Percentiles rank a stretch among this genome's conserved stretches.
These are phyloP conservation scores for Neobulgaria alba DNA, from an alignment of 2,329 filamentous ascomycete genomes.

Conservation along the genomic window DNA sequence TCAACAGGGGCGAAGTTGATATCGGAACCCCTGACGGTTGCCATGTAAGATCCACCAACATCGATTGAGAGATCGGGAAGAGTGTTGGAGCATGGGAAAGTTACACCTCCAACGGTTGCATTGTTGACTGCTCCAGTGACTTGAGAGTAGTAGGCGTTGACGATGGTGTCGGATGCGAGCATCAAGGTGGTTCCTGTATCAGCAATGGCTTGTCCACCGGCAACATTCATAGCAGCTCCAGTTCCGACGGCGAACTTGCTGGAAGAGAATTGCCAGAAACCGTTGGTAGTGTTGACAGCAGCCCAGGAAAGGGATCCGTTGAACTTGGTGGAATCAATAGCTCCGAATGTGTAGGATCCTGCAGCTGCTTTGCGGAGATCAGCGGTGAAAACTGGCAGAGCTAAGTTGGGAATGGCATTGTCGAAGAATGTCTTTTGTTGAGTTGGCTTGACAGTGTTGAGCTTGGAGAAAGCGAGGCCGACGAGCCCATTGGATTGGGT, in stretches of 20 bases:
- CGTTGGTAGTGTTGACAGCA: conserved; percentile 38
- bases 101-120: conserved; percentile 29
- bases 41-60: conserved; percentile 36
- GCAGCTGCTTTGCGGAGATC: conserved; percentile 38
- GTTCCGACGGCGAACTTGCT: conserved; percentile 37
- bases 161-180: conserved; percentile 30
- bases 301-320: conserved; percentile 44
- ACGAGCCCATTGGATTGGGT: conserved; percentile 48
- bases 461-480: conserved; percentile 43
- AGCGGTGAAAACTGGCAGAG: conserved; percentile 52
- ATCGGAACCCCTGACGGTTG: conserved; percentile 33
- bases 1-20: conserved; percentile 46
- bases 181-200: conserved; percentile 38
- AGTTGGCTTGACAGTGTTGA: conserved; percentile 29
- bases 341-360: conserved; percentile 48
- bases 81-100: conserved; percentile 30
- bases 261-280: conserved; percentile 50
- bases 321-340: conserved; percentile 44
- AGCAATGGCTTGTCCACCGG: conserved; percentile 40
- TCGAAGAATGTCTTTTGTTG: conserved; percentile 31
- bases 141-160: conserved; percentile 33
- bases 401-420: conserved; percentile 25
- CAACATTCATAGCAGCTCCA: conserved; percentile 49
- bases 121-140: conserved; percentile 32
- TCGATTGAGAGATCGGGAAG: conserved; percentile 32